Percentiles rank a stretch among this genome's conserved stretches.
Conservation (phyloP, 2,329 filamentous ascomycete genomes). For the Colletotrichum liaoningense region DNA sequence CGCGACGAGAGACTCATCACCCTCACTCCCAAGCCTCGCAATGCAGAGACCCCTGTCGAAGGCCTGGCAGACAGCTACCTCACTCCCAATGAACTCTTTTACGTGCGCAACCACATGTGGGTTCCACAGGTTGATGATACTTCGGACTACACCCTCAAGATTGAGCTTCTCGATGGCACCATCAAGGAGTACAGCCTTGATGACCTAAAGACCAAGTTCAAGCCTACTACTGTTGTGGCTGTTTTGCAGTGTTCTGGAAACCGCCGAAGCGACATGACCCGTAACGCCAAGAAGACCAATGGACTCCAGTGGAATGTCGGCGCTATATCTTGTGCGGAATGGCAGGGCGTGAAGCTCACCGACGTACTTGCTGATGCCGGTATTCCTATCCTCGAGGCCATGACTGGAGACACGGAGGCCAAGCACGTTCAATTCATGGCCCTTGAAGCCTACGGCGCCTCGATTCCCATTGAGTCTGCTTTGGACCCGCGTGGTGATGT, state of each 20-base stretch:
- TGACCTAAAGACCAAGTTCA: slow-evolving; percentile 65
- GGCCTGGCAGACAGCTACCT: slow-evolving; percentile 61
- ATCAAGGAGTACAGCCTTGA: slow-evolving; percentile 63
- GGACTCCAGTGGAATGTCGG: slow-evolving; percentile 70
- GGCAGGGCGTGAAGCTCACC: slow-evolving; percentile 66
- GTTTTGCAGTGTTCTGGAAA: slow-evolving; percentile 72
- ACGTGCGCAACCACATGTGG: slow-evolving; percentile 71
- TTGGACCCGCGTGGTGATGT: slow-evolving; percentile 73
- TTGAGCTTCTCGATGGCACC: slow-evolving; percentile 68
- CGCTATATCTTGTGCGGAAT: slow-evolving; percentile 70
- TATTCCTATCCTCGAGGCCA: slow-evolving; percentile 53
- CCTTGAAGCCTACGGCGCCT: slow-evolving; percentile 70
- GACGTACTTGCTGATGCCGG: slow-evolving; percentile 69
- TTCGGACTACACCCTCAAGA: slow-evolving; percentile 57
- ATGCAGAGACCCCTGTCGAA: slow-evolving; percentile 68
- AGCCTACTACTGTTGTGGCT: slow-evolving; percentile 62
- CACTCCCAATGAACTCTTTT: slow-evolving; percentile 56
- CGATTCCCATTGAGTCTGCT: slow-evolving; percentile 69
- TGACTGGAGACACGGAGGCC: slow-evolving; percentile 49
- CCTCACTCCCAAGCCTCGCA: slow-evolving; percentile 67
- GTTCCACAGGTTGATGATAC: slow-evolving; percentile 60
- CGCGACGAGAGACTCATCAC: slow-evolving; percentile 63
- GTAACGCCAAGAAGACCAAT: slow-evolving; percentile 58
- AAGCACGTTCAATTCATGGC: slow-evolving; percentile 69
- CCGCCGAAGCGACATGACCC: slow-evolving; percentile 69